These are phyloP conservation scores for Rickenella mellea DNA, from an alignment of 768 basidiomycete species.

Conservation along the genomic window DNA sequence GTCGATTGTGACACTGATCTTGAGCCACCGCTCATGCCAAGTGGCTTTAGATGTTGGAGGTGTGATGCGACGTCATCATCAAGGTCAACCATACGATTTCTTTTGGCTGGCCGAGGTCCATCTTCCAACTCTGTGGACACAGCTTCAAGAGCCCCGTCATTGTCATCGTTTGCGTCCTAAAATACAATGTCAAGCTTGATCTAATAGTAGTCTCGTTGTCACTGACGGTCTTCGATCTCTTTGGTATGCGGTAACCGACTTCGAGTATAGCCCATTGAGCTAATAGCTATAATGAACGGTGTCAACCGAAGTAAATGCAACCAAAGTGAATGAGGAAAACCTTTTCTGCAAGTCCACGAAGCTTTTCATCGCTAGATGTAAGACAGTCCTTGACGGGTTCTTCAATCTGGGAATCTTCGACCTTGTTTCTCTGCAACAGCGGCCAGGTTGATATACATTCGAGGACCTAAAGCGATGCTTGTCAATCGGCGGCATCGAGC, in stretches of 20 bases:
- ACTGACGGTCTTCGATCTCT: conserved; percentile 41
- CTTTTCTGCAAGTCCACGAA: conserved; percentile 53
- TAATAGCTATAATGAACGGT: conserved; percentile 42
- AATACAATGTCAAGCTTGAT: neutral
- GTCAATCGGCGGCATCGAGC: neutral
- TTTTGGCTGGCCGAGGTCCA: conserved; percentile 7
- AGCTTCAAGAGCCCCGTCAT: neutral
- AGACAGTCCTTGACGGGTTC: conserved; percentile 48
- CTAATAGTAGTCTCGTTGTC: neutral
- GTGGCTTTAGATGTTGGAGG: neutral
- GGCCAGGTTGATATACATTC: conserved; percentile 74
- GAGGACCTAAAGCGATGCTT: conserved; percentile 34
- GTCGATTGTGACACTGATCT: too few relatives aligned
- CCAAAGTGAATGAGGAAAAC: conserved; percentile 25
- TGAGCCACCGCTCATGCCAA: too few relatives aligned
- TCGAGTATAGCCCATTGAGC: conserved; percentile 74
- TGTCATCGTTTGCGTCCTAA: conserved; percentile 18
- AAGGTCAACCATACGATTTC: conserved; percentile 7
- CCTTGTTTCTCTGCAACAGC: conserved; percentile 78
- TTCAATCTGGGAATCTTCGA: conserved; percentile 74
- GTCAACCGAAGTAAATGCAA: neutral
- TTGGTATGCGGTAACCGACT: conserved; percentile 81
- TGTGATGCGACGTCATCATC: too few relatives aligned
- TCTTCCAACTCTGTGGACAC: neutral
- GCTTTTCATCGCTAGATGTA: conserved; percentile 43